A percentile compares a stretch with the other conserved stretches of the same genome.
Evolutionary conservation across 495 filamentous ascomycete genomes (phyloP).

Genomic region (Extremus antarcticus): DNA sequence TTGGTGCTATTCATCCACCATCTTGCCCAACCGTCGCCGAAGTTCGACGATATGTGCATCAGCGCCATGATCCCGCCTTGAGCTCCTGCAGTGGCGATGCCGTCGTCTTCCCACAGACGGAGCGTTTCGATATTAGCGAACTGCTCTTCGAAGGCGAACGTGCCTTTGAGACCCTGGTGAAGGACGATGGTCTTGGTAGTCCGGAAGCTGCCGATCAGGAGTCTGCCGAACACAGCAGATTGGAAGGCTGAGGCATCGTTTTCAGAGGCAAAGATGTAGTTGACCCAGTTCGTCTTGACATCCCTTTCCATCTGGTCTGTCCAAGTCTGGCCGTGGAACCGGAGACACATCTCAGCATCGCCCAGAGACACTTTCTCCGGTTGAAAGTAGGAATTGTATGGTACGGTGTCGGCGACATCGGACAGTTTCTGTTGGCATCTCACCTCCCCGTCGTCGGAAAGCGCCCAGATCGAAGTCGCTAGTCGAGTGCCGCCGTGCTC

Average conservation of each 20-base stretch:
- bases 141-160: conserved; percentile 31
- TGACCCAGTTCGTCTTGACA: conserved; percentile 31
- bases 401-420: conserved; percentile 28
- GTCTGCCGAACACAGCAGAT: conserved; percentile 30
- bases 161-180: conserved; percentile 28
- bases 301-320: conserved; percentile 10
- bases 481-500: conserved; percentile 19
- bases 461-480: conserved; percentile 31
- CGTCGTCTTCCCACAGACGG: conserved; percentile 31
- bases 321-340: conserved; percentile 23
- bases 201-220: conserved; percentile 25
- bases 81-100: conserved; percentile 7
- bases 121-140: conserved; percentile 34
- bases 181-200: conserved; percentile 30
- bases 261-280: conserved; percentile 27
- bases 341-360: conserved; percentile 12
- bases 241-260: conserved; percentile 27
- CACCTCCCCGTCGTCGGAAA: conserved; percentile 28
- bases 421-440: conserved; percentile 31
- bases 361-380: conserved; percentile 28
- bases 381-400: conserved; percentile 31
- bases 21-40: conserved; percentile 29
- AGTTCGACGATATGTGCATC: conserved; percentile 30
- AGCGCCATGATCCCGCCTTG: conserved; percentile 26
- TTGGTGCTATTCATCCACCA: conserved; percentile 26